Evolutionary conservation across 2,329 filamentous ascomycete genomes (phyloP).

Genomic region (Cadophora sp.): DNA sequence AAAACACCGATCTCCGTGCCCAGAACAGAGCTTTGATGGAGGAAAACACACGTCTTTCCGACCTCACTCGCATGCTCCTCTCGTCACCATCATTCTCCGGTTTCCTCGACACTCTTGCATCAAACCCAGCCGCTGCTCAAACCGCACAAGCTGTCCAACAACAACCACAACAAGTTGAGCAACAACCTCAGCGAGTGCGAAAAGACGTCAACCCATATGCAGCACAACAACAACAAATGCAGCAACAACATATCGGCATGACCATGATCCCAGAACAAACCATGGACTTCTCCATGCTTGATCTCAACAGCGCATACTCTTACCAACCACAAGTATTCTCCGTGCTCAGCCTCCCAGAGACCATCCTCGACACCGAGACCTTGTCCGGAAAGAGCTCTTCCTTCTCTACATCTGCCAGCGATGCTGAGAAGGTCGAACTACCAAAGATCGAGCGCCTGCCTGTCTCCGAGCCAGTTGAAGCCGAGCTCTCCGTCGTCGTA

Average conservation of each 20-base stretch:
- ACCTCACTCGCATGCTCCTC: conserved; percentile 82
- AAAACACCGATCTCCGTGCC: conserved; percentile 79
- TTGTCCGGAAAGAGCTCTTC: conserved; percentile 76
- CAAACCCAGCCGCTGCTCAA: conserved; percentile 58
- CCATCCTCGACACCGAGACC: conserved; percentile 61
- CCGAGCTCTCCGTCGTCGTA: conserved; percentile 42
- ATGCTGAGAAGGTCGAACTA: conserved; percentile 56
- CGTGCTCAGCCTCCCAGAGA: conserved; percentile 67
- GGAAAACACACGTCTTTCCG: conserved; percentile 82
- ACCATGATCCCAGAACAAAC: conserved; percentile 79
- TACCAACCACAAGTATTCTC: conserved; percentile 78
- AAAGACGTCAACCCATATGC: conserved; percentile 72
- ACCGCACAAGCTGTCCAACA: conserved; percentile 41
- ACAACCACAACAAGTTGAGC: conserved; percentile 48
- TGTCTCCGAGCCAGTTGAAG: conserved; percentile 34
- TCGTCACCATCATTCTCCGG: conserved; percentile 83
- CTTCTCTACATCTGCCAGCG: conserved; percentile 51
- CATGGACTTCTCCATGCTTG: conserved; percentile 77
- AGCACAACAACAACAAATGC: conserved; percentile 55
- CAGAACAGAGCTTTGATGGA: conserved; percentile 84
- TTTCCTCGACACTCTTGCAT: conserved; percentile 75
- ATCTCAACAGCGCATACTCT: conserved; percentile 63
- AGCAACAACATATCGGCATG: conserved; percentile 75
- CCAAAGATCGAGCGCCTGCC: conserved; percentile 54
- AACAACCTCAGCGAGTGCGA: conserved; percentile 55